These are phyloP conservation scores for Corynespora cassiicola DNA, from an alignment of 2,329 filamentous ascomycete species.

Conservation along the genomic window DNA sequence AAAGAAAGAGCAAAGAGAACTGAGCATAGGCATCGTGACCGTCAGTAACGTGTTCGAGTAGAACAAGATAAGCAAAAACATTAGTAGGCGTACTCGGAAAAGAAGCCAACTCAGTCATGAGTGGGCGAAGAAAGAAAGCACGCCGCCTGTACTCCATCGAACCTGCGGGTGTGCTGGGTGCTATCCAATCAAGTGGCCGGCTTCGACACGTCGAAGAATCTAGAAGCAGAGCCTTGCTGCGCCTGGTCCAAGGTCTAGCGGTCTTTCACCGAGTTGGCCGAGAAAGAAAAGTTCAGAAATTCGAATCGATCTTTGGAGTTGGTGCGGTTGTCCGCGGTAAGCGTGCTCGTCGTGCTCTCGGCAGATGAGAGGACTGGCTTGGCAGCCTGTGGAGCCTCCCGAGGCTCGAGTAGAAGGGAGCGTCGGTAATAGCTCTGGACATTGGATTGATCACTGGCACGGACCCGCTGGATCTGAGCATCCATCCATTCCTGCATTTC, in stretches of 20 bases:
- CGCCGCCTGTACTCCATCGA: not conserved
- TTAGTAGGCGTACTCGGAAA: slow-evolving; percentile 22
- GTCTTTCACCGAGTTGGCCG: slow-evolving; percentile 35
- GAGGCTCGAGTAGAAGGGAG: slow-evolving; percentile 82
- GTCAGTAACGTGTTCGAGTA: slow-evolving; percentile 29
- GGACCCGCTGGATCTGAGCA: slow-evolving; percentile 78
- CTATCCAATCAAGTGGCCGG: no score
- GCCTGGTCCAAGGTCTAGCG: slow-evolving; percentile 30
- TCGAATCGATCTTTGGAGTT: slow-evolving; percentile 45
- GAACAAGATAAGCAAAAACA: slow-evolving; percentile 20
- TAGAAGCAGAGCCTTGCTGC: slow-evolving; percentile 24
- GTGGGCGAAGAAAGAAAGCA: slow-evolving; percentile 3
- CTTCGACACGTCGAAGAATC: no score
- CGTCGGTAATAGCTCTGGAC: slow-evolving; percentile 79
- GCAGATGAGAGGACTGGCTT: no score
- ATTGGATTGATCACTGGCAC: slow-evolving; percentile 66
- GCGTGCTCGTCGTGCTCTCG: slow-evolving; percentile 26
- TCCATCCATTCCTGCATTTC: slow-evolving; percentile 96
- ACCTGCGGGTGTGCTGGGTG: no score
- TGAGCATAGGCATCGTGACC: slow-evolving; percentile 39
- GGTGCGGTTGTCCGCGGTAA: slow-evolving; percentile 35
- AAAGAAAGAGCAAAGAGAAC: slow-evolving; percentile 27
- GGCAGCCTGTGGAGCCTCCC: slow-evolving; percentile 54
- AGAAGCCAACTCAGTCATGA: slow-evolving; percentile 1
- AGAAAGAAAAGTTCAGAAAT: slow-evolving; percentile 46